A percentile compares a stretch with the other conserved stretches of the same genome.
These are phyloP conservation scores for Echria macrotheca DNA, from an alignment of 495 filamentous ascomycete species.

Conservation along the genomic window DNA sequence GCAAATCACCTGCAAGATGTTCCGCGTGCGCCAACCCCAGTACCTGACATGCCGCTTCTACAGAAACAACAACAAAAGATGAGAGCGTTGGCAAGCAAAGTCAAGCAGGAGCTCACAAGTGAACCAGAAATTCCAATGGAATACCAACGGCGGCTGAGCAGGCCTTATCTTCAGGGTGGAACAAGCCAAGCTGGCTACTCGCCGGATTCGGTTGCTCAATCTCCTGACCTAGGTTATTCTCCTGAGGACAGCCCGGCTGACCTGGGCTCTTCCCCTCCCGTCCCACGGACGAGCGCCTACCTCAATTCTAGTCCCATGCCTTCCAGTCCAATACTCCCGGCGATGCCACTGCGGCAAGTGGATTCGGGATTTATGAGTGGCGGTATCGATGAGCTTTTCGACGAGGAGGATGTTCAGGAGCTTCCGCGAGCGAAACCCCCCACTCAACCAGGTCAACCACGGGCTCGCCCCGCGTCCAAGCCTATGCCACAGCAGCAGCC, in stretches of 20 bases:
- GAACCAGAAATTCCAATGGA: too few species aligned
- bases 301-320: conserved; percentile 48
- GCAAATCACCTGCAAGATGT: conserved; percentile 63
- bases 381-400: conserved; percentile 54
- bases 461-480: too few species aligned
- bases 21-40: conserved; percentile 76
- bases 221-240: conserved; percentile 51
- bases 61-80: conserved; percentile 24
- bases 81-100: conserved; percentile 12
- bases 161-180: conserved; percentile 15
- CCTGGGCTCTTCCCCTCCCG: conserved; percentile 75
- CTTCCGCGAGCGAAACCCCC: conserved; percentile 16
- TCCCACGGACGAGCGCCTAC: conserved; percentile 49
- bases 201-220: conserved; percentile 45
- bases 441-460: too few species aligned
- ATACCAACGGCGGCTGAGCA: conserved; percentile 13
- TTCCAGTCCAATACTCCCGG: conserved; percentile 71
- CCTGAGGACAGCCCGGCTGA: conserved; percentile 53
- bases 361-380: conserved; percentile 84
- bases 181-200: conserved; percentile 36
- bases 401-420: conserved; percentile 31
- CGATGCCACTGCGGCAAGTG: conserved; percentile 48
- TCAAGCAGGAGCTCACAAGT: conserved; percentile 21
- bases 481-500: conserved; percentile 9
- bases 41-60: conserved; percentile 41